phyloP scores from a whole-genome alignment of 805 yeast genomes.

The Candida andamanensis region DNA sequence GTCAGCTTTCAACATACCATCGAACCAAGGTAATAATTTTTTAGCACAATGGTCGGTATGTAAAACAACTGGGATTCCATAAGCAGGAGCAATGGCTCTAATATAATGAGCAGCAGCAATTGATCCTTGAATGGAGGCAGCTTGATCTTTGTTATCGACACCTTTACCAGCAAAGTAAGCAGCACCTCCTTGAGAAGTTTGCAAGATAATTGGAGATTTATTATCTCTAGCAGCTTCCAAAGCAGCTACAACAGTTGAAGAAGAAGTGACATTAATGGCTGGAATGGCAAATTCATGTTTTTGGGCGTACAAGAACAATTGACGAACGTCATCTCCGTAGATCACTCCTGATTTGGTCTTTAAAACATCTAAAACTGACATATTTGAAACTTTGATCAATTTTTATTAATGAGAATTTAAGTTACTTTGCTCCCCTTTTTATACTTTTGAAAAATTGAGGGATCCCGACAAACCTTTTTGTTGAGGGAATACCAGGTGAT shows the following conservation, averaged over 20 bases:
- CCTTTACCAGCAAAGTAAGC: constrained; percentile 99
- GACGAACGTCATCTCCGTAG: constrained; percentile 93
- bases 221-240: constrained; percentile 46
- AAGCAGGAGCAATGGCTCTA: constrained; percentile 92
- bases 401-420: neutral
- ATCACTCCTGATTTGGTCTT: constrained; percentile 95
- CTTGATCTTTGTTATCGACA: constrained; percentile 87
- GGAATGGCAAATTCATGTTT: constrained; percentile 94
- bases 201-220: constrained; percentile 89
- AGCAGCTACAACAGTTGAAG: constrained; percentile 74
- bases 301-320: constrained; percentile 88
- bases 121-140: constrained; percentile 91
- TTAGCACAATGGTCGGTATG: constrained; percentile 99
- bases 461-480: constrained; percentile 1
- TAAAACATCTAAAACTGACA: constrained; percentile 72
- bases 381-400: constrained; percentile 13
- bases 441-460: no score
- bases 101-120: constrained; percentile 97
- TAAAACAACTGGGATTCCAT: constrained; percentile 93
- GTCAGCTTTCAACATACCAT: constrained; percentile 95
- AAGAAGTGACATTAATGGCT: constrained; percentile 96
- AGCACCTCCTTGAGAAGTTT: constrained; percentile 98
- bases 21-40: constrained; percentile 97
- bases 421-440: constrained; percentile 11
- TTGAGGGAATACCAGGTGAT: constrained; percentile 2